Base-by-base conservation (phyloP, 768 basidiomycete species). In the Russula lepida region DNA sequence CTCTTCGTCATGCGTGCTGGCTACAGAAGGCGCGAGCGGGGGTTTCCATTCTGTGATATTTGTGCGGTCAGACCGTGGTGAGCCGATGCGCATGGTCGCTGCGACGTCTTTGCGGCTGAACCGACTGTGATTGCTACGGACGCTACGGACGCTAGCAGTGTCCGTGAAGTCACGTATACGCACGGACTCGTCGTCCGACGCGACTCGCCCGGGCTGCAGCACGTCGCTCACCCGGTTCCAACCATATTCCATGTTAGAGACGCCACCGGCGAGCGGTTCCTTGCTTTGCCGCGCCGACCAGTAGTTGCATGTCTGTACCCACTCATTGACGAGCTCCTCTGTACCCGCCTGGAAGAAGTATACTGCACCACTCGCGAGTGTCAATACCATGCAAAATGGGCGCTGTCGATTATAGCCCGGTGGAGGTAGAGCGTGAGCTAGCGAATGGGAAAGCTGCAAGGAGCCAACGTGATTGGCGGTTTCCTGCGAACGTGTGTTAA, bases 281-380 rank as follows among this genome's bases (percentile, higher is more conserved):
- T 95, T 94, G 73, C 91, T 93, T 58, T 85, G 90, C 48, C 97
- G 80, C 2, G 95, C 97, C 0, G 97, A 92, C 97, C 97, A 98
- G 71, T 99, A 99, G 76, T 98, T 99, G 81, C 95, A 98, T 0
- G 97, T 97, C 43, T 90, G 87, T 7, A 97, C 95, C 97, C 97
- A 98, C 73, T 99, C 97, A 68, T 90, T 89, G 53, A 97, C 94
- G n/a, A 99, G 83, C 67, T 98, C 95, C 69, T 97, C 95, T 4
- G 97, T 99, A 1, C 97, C 97, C 1, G 95, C 93, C 73, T 99
- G 97, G 79, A 97, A 97, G 77, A 98, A 97, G 73, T 87, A 95
- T n/a, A 93, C 89, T 3, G 86, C 92, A 11, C 94, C 93, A 66
- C 84, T 85, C 6, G 95, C 78, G 56, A 95, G 78, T 1, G 93